A percentile compares a stretch with the other conserved stretches of the same genome.
Conservation (phyloP, 1,139 yeast genomes). For the Yamadazyma trypodendri region DNA sequence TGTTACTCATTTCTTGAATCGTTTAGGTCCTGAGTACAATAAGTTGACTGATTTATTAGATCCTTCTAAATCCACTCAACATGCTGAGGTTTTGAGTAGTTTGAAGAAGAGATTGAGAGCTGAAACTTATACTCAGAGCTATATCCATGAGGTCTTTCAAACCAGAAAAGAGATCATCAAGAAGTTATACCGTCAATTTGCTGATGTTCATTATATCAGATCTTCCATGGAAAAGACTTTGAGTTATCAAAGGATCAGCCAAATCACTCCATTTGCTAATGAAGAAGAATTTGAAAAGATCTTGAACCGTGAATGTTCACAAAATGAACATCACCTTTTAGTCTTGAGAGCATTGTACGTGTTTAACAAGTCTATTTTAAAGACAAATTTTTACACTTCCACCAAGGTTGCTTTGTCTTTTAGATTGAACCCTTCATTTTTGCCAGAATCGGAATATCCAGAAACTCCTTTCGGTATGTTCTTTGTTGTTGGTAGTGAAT, state of each 20-base stretch:
- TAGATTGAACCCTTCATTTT: conserved; percentile 81
- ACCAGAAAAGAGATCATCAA: conserved; percentile 71
- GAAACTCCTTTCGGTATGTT: conserved; percentile 94
- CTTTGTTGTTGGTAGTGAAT: conserved; percentile 93
- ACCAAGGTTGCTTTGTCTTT: conserved; percentile 94
- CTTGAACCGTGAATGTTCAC: conserved; percentile 70
- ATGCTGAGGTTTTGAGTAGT: conserved; percentile 73
- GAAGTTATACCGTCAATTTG: conserved; percentile 87
- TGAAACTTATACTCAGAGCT: conserved; percentile 89
- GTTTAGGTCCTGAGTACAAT: conserved; percentile 88
- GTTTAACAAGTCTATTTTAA: conserved; percentile 83
- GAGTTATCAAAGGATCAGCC: conserved; percentile 83
- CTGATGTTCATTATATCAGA: conserved; percentile 82
- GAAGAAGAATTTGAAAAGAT: conserved; percentile 73
- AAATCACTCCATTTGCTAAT: conserved; percentile 70
- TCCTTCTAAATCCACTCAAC: conserved; percentile 55
- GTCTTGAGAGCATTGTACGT: conserved; percentile 80
- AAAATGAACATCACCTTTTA: conserved; percentile 75
- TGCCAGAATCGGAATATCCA: conserved; percentile 85
- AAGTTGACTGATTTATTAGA: conserved; percentile 67
- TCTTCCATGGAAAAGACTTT: conserved; percentile 76
- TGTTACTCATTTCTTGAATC: conserved; percentile 89
- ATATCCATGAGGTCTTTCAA: conserved; percentile 74
- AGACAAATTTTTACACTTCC: conserved; percentile 91
- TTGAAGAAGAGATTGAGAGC: conserved; percentile 88